phyloP scores from a whole-genome alignment of 73 alveolate genomes.

The Paramecium primaurelia region DNA sequence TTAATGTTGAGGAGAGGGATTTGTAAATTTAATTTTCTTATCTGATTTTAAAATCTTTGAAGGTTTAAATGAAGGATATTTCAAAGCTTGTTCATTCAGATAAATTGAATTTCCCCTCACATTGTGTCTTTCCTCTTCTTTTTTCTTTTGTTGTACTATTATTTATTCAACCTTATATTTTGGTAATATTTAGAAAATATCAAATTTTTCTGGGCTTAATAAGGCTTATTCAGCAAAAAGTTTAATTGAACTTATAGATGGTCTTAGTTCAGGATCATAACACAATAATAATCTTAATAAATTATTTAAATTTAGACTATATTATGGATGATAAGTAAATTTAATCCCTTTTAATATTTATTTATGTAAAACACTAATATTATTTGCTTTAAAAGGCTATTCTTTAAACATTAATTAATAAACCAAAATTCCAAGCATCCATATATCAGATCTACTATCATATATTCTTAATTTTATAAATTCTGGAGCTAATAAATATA shows the following conservation, averaged over 20 bases:
- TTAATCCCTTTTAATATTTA: not conserved
- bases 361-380: not conserved
- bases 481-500: constrained; percentile 31
- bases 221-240: not conserved
- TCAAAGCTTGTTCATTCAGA: not conserved
- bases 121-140: not conserved
- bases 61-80: constrained; percentile 24
- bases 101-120: not conserved
- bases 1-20: not conserved
- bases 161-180: not conserved
- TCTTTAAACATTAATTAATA: not conserved
- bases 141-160: not conserved
- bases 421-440: constrained; percentile 4
- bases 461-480: not conserved
- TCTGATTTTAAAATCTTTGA: not conserved
- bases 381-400: not conserved
- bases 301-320: constrained; percentile 7
- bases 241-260: not conserved
- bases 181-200: not conserved
- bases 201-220: not conserved
- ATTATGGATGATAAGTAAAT: not conserved
- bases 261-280: constrained; percentile 21
- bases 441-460: constrained; percentile 1
- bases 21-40: not conserved
- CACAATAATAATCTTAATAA: not conserved